Evolutionary conservation across 2,329 filamentous ascomycete species (phyloP).

Genomic region (Emericellopsis atlantica): DNA sequence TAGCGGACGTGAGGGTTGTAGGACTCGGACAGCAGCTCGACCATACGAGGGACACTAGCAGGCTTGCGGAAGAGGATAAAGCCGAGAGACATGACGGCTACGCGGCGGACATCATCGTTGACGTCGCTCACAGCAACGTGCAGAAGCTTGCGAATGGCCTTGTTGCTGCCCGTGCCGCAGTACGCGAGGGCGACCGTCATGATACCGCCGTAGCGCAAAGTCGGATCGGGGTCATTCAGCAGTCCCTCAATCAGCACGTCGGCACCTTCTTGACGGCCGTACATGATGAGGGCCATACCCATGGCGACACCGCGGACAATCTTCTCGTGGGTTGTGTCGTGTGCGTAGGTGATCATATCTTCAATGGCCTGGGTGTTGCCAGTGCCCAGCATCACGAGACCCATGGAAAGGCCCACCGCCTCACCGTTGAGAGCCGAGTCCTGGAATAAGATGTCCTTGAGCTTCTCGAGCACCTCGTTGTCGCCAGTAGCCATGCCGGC

Average conservation of each 20-base stretch:
- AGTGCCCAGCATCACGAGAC: conserved; percentile 96
- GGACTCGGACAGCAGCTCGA: conserved; percentile 92
- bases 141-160: conserved; percentile 88
- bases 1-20: conserved; percentile 99
- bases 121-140: conserved; percentile 97
- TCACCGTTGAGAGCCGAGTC: conserved; percentile 96
- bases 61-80: conserved; percentile 99
- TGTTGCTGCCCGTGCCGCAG: conserved; percentile 95
- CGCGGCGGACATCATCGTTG: conserved; percentile 90
- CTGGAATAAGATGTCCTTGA: conserved; percentile 78
- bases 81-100: conserved; percentile 93
- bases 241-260: conserved; percentile 91
- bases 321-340: conserved; percentile 98
- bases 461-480: conserved; percentile 78
- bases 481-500: conserved; percentile 96
- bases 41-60: conserved; percentile 94
- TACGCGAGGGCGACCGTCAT: conserved; percentile 98
- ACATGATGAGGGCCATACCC: conserved; percentile 98
- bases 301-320: conserved; percentile 91
- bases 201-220: conserved; percentile 90
- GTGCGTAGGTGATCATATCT: conserved; percentile 95
- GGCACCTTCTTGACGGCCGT: conserved; percentile 83
- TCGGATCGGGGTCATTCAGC: conserved; percentile 85
- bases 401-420: conserved; percentile 91
- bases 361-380: conserved; percentile 87